Base-by-base conservation (phyloP, 1,139 yeast genomes). In the Saccharomyces uvarum region DNA sequence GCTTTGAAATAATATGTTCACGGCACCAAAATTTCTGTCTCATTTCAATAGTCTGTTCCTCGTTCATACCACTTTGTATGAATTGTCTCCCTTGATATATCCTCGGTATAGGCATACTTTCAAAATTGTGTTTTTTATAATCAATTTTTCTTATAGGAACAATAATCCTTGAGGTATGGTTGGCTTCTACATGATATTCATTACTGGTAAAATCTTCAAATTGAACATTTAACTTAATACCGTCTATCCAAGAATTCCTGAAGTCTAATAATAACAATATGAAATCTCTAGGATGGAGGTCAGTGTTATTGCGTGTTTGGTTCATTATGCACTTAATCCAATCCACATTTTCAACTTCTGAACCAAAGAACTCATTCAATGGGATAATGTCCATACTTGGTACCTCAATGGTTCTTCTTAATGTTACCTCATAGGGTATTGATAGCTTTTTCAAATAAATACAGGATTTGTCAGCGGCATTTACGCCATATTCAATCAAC, bases 1-100 rank as follows among this genome's bases (percentile, higher is more conserved):
- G 63, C 29, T 75, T 74, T 48, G 77, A 76, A 53, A 93, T 71
- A 2, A 93, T 68, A 54, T 77, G 76, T 55, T 86, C 83, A 54
- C 96, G 73, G 56, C 86, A 78, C 99, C 99, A 93, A 68, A 90
- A 93, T 5, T 80, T 73, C 59, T 83, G 83, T 56, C 82, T 77
- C 71, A 82, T 77, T 52, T 73, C 77, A 48, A 60, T 67, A 59
- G 71, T 75, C 56, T 79, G 87, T 55, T 78, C 84, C 62, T 71
- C 78, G 0, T 82, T 73, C 29, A 83, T 66, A 52, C 77, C 78
- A 52, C 82, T 78, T 62, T 85, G 86, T 19, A 89, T 76, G 64
- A 83, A 88, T 70, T 90, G 97, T 57, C 83, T 82, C 49, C 83
- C 81, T 47, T 86, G 70, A n/a, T 67, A 63, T 48, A 90, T 72